A percentile compares a stretch with the other conserved stretches of the same genome.
phyloP scores from a whole-genome alignment of 202 grass and related monocot species.

The Schoenoplectus triqueter region DNA sequence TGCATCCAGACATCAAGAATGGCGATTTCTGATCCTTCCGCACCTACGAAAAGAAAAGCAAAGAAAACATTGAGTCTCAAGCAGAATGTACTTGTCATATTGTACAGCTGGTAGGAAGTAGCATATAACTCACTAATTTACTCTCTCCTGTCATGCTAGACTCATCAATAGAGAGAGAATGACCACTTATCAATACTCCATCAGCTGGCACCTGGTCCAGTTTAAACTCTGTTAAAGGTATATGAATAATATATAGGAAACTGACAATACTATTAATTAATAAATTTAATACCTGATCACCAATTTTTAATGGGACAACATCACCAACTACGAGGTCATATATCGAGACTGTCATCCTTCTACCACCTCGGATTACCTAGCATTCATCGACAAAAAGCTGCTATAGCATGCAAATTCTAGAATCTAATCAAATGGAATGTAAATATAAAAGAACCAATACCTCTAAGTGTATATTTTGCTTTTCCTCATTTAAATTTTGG shows the following conservation, averaged over 20 bases:
- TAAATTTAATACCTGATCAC: conserved; percentile 73
- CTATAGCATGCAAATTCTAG: not conserved
- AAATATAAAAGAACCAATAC: conserved; percentile 44
- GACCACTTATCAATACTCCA: conserved; percentile 80
- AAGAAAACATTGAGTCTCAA: not conserved
- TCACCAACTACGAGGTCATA: conserved; percentile 93
- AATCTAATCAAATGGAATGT: not conserved
- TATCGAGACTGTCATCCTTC: conserved; percentile 78
- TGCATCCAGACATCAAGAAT: conserved; percentile 96
- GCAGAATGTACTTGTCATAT: not conserved
- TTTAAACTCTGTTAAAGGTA: conserved; percentile 3
- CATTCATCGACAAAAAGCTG: conserved; percentile 29
- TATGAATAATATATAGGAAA: conserved; percentile 1
- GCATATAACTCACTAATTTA: conserved; percentile 74
- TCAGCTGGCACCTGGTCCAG: conserved; percentile 75
- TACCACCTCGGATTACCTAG: conserved; percentile 84
- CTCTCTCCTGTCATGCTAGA: conserved; percentile 98
- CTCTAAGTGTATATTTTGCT: conserved; percentile 90
- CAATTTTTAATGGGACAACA: conserved; percentile 89
- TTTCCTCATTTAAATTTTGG: conserved; percentile 96
- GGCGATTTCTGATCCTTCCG: conserved; percentile 83
- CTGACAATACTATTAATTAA: not conserved
- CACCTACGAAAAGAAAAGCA: conserved; percentile 53
- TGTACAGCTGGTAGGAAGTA: conserved; percentile 1
- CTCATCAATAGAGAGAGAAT: conserved; percentile 92